Evolutionary conservation across 2,329 filamentous ascomycete genomes (phyloP).

Genomic region (Mariannaea sp.): DNA sequence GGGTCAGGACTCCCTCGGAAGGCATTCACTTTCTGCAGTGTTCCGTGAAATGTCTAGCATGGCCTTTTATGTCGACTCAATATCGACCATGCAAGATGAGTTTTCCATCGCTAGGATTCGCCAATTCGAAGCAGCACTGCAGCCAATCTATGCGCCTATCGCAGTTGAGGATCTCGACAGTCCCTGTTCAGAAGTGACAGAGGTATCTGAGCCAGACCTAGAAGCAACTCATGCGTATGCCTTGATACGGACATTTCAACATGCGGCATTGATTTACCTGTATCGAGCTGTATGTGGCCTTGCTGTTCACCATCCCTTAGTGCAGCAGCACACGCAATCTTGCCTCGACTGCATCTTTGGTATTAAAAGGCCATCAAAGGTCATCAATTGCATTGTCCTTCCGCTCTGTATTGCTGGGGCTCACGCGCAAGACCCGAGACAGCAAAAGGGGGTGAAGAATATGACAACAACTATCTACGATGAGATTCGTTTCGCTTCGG

Average conservation of each 20-base stretch:
- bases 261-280: constrained; percentile 48
- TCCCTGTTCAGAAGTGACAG: not conserved
- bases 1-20: constrained; percentile 44
- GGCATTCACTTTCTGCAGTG: constrained; percentile 43
- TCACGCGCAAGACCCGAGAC: constrained; percentile 38
- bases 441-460: constrained; percentile 33
- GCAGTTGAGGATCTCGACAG: constrained; percentile 33
- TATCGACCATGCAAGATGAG: constrained; percentile 21
- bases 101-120: constrained; percentile 40
- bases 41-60: constrained; percentile 41
- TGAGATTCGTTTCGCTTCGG: constrained; percentile 42
- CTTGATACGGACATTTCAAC: constrained; percentile 47
- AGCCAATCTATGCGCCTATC: constrained; percentile 36
- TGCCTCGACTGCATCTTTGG: constrained; percentile 46
- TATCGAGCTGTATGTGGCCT: constrained; percentile 50
- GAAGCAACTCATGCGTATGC: constrained; percentile 43
- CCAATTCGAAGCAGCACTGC: constrained; percentile 34
- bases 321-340: constrained; percentile 46
- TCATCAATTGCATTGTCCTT: constrained; percentile 47
- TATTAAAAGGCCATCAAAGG: constrained; percentile 42
- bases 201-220: constrained; percentile 26
- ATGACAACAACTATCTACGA: constrained; percentile 36
- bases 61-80: constrained; percentile 37
- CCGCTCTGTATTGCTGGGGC: constrained; percentile 46
- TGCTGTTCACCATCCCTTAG: constrained; percentile 44